These are phyloP conservation scores for Colletotrichum cuscutae DNA, from an alignment of 2,329 filamentous ascomycete genomes.

Conservation along the genomic window DNA sequence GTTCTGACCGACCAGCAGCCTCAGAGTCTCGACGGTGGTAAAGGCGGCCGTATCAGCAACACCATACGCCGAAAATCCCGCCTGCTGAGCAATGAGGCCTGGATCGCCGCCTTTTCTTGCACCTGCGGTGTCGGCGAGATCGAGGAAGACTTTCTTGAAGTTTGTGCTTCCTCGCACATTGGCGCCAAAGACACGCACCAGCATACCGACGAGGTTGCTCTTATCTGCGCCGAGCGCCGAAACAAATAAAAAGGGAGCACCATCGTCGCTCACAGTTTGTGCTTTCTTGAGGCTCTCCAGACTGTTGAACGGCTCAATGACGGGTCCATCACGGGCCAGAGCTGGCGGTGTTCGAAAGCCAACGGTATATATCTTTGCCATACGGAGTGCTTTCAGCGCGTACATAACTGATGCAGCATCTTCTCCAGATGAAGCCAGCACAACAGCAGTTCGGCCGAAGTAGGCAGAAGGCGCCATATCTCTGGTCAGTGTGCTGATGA, in stretches of 20 bases:
- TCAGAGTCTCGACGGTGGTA: conserved; percentile 83
- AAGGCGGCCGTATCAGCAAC: conserved; percentile 84
- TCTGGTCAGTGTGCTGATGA: conserved; percentile 81
- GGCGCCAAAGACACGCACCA: conserved; percentile 77
- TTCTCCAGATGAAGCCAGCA: conserved; percentile 77
- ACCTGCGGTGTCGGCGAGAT: conserved; percentile 73
- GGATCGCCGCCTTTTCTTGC: conserved; percentile 75
- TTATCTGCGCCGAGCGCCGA: conserved; percentile 84
- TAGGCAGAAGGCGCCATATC: conserved; percentile 88
- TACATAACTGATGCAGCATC: conserved; percentile 84
- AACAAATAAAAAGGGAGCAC: conserved; percentile 81
- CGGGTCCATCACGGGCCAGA: conserved; percentile 71
- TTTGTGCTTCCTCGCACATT: conserved; percentile 47
- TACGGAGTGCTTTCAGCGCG: conserved; percentile 78
- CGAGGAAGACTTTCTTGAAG: conserved; percentile 78
- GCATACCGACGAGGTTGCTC: conserved; percentile 79
- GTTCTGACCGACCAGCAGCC: conserved; percentile 85
- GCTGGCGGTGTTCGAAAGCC: conserved; percentile 76
- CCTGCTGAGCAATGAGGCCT: conserved; percentile 74
- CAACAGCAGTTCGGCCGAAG: conserved; percentile 77
- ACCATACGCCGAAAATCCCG: conserved; percentile 83
- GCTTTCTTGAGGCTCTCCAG: conserved; percentile 71
- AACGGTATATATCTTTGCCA: conserved; percentile 85
- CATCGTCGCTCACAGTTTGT: conserved; percentile 58
- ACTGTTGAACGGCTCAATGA: conserved; percentile 82